Percentiles rank a stretch among this genome's conserved stretches.
These are phyloP conservation scores for Malassezia arunalokei DNA, from an alignment of 1,284 basidiomycete species.

Conservation along the genomic window DNA sequence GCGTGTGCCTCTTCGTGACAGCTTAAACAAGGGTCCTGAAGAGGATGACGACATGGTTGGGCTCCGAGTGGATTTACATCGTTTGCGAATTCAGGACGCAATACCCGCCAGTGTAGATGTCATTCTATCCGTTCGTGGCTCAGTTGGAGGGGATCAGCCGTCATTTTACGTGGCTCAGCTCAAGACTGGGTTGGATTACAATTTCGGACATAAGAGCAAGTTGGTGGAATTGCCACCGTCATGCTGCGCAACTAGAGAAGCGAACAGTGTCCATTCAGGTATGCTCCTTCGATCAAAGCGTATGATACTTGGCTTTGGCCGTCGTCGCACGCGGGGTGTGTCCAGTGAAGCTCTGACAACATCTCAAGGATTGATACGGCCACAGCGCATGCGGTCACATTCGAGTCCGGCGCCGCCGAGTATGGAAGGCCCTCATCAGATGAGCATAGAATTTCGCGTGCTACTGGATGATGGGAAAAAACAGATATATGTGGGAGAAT, in stretches of 20 bases:
- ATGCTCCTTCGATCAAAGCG: neutral
- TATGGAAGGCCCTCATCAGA: too few species aligned
- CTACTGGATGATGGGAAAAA: neutral
- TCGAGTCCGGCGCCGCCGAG: too few species aligned
- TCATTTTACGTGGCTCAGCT: neutral
- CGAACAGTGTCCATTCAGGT: neutral
- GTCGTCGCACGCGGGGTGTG: neutral
- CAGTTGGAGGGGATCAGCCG: neutral
- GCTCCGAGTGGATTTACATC: neutral
- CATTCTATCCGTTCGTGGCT: neutral
- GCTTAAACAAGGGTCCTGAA: neutral
- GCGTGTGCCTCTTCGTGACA: too few species aligned
- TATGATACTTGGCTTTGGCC: neutral
- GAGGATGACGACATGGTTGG: neutral
- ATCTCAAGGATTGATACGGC: too few species aligned
- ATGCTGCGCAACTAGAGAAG: neutral
- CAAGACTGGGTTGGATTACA: neutral
- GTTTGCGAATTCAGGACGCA: neutral
- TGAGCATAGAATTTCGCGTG: neutral
- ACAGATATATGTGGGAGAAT: neutral
- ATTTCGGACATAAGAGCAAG: neutral
- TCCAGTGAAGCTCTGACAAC: neutral
- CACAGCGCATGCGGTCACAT: too few species aligned
- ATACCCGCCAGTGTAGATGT: neutral
- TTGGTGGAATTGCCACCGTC: neutral